Evolutionary conservation across 78 protist genomes (phyloP), one percentile per base, ranked within the genome.

Genomic region (Dictyostelium citrinum): DNA sequence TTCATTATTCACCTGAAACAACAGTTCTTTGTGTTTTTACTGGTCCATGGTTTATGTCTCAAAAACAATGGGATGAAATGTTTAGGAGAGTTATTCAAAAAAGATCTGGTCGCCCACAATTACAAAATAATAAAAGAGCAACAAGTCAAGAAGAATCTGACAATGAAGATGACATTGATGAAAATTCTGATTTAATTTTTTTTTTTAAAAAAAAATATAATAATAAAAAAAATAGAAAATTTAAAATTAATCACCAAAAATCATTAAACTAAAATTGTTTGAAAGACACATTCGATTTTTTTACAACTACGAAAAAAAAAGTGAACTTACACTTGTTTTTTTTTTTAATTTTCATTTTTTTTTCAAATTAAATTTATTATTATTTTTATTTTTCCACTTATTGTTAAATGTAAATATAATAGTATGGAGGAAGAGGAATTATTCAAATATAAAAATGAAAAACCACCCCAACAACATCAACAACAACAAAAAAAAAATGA

Each of bases 1-100:
- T 98, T 20, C 29, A 33, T 20, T 95, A 93, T 77, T 81, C 91
- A 33, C 67, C 43, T 24, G 61, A 92, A 33, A 88, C 96, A n/a
- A 76, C 96, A 2, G 81, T 97, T 7, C 96, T 85, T 10, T 82
- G 96, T 79, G 96, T 98, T 24, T 95, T 41, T 82, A 98, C 97
- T 41, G 98, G 99, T 33, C 97, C 98, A 31, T 88, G 86, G 96
- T 83, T 71, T 61, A 20, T 93, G 24, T 16, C 96, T 24, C 81
- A 78, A 49, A 61, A 67, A 24, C 74, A 92, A 61, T 96, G 90
- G 91, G 78, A 95, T 16, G 31, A 77, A n/a, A 24, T 12, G 6
- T 58, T 86, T 16, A 39, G 3, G 29, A n/a, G 31, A 60, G 0
- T 58, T 27, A 58, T 84, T 2, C 39, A 55, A 78, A 43, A 72